Conservation (phyloP, 176 grass and related monocot species). For the Secale cereale region DNA sequence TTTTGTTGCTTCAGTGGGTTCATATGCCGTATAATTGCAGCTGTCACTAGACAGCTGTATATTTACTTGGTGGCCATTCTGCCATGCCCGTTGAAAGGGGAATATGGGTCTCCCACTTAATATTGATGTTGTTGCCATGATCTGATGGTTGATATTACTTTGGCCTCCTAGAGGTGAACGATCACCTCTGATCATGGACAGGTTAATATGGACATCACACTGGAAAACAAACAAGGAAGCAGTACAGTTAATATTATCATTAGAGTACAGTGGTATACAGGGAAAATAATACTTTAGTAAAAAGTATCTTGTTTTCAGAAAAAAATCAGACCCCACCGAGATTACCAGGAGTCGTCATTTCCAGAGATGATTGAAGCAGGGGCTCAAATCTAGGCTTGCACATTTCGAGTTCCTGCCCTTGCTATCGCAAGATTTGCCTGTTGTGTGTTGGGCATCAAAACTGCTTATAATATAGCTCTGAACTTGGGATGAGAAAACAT, state of each 20-base stretch:
- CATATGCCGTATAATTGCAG: not conserved
- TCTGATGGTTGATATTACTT: not conserved
- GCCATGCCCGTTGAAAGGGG: not conserved
- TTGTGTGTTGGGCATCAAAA: not conserved
- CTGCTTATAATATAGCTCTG: not conserved
- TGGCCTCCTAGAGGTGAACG: not conserved
- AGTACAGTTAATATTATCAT: not conserved
- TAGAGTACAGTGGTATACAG: not conserved
- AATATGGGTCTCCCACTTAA: not conserved
- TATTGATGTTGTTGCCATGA: not conserved
- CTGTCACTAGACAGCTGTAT: not conserved
- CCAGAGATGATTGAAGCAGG: not conserved
- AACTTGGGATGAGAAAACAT: not conserved
- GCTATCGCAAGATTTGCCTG: not conserved
- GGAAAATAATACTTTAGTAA: not conserved
- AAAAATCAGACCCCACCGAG: not conserved
- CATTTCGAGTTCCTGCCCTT: not conserved
- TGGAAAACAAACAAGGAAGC: not conserved
- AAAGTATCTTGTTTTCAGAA: not conserved
- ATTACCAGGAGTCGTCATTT: not conserved
- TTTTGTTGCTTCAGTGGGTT: not conserved
- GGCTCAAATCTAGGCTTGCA: not conserved
- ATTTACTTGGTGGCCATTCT: not conserved
- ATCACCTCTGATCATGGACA: not conserved
- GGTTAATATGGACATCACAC: not conserved